A percentile compares a stretch with the other conserved stretches of the same genome.
Conservation (phyloP, 78 protist species). For the Salpingoeca rosetta region DNA sequence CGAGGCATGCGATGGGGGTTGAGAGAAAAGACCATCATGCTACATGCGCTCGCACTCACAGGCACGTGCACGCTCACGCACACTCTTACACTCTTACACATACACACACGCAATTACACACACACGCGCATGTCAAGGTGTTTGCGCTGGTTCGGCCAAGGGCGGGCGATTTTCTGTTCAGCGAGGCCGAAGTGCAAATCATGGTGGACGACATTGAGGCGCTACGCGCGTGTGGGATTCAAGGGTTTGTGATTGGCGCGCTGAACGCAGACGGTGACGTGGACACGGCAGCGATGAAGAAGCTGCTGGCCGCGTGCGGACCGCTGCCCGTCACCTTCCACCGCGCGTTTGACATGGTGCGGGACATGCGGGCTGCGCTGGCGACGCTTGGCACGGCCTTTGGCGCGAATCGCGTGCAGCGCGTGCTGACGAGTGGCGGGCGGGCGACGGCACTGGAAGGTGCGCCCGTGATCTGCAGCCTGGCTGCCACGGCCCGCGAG, state of each 20-base stretch:
- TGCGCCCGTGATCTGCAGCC: not conserved
- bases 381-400: not conserved
- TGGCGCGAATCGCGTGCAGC: not conserved
- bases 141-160: not conserved
- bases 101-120: too few species aligned
- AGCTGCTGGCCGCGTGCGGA: not conserved
- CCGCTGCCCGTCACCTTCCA: slow-evolving; percentile 8
- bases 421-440: not conserved
- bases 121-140: too few species aligned
- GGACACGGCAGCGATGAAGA: not conserved
- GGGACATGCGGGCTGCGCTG: not conserved
- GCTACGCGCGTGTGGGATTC: not conserved
- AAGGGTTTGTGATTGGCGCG: not conserved
- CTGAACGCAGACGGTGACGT: not conserved
- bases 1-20: too few species aligned
- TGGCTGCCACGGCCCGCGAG: not conserved
- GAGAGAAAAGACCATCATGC: too few species aligned
- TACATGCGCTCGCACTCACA: too few species aligned
- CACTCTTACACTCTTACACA: too few species aligned
- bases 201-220: not conserved
- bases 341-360: not conserved
- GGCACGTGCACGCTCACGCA: too few species aligned
- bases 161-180: not conserved
- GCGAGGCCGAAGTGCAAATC: not conserved
- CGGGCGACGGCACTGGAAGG: not conserved